Base-by-base conservation (phyloP, 306 rosid species). In the Prunus mira region DNA sequence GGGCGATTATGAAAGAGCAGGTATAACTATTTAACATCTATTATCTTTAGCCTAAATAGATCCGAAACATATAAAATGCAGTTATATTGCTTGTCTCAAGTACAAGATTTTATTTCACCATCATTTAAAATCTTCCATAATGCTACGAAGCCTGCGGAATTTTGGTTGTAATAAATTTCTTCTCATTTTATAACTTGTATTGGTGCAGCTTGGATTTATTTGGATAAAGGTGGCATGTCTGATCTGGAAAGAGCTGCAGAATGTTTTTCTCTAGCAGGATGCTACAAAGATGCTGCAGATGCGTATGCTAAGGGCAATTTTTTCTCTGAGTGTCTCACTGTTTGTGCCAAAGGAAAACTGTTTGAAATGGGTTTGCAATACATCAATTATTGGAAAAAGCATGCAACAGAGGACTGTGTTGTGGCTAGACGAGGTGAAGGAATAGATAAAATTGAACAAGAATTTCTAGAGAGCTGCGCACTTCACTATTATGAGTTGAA, bases 1-100 rank as follows among this genome's bases (percentile, higher is more conserved):
- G 66, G 91, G 92, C 32, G 92, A 93, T 22, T 81, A 79, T 75
- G 85, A 87, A 83, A 88, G 83, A 76, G 92, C 92, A 63, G 97
- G 97, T 86, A 84, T 80, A 74, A 71, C 4, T 25, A 14, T 24
- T 63, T 30, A 22, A 41, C 51, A 27, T 32, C 7, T 32, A 5
- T 32, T 5, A 32, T 32, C 8, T 32, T 32, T 32, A 32, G 38
- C 38, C 38, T 32, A 32, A 32, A 32, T 32, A 32, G 38, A 5
- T 32, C 6, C 38, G 7, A 32, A 32, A 32, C 38, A 32, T 32
- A 32, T 32, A 32, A 32, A 32, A 32, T 32, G 38, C 1, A 32
- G 7, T 32, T 32, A 32, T 32, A 32, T 32, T 32, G 8, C 38
- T 32, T 32, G 38, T 24, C 56, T 17, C 56, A 51, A 13, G 56